phyloP scores from a whole-genome alignment of 345 rosid species.

The Lepidium africanum region DNA sequence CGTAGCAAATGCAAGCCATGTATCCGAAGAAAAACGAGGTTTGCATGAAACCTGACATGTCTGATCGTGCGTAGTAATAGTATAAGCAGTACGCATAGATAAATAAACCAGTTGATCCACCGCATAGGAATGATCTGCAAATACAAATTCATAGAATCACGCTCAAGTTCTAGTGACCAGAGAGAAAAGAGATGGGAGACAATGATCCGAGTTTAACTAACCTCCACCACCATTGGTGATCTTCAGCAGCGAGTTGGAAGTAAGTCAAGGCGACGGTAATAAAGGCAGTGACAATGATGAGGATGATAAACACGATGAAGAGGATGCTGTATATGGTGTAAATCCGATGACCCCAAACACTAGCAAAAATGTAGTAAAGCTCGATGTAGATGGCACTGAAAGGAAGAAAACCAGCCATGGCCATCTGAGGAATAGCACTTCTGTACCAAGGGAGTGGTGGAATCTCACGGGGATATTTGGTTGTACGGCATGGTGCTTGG shows the following conservation, averaged over 20 bases:
- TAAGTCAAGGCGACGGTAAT: constrained; percentile 87
- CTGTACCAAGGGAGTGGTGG: constrained; percentile 76
- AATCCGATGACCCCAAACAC: constrained; percentile 87
- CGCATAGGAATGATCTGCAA: constrained; percentile 64
- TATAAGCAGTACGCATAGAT: constrained; percentile 70
- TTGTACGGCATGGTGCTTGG: constrained; percentile 83
- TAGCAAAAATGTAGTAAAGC: constrained; percentile 82
- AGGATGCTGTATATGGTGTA: constrained; percentile 84
- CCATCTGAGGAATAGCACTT: constrained; percentile 80
- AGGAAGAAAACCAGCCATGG: constrained; percentile 80
- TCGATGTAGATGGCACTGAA: constrained; percentile 86
- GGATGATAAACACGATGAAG: constrained; percentile 73
- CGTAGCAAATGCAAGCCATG: constrained; percentile 86
- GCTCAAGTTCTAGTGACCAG: not conserved
- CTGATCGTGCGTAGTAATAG: constrained; percentile 67
- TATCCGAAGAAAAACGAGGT: constrained; percentile 84
- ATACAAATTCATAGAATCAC: not conserved
- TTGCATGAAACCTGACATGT: constrained; percentile 90
- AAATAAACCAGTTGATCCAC: constrained; percentile 68
- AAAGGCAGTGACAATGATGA: constrained; percentile 81
- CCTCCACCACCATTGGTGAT: constrained; percentile 97
- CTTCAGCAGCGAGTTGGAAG: constrained; percentile 95
- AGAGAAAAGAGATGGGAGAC: not conserved
- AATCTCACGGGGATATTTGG: constrained; percentile 76
- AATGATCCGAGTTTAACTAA: constrained; percentile 12